Evolutionary conservation across 139 green algal genomes (phyloP).

Genomic region (Tetradesmus lagerheimii): DNA sequence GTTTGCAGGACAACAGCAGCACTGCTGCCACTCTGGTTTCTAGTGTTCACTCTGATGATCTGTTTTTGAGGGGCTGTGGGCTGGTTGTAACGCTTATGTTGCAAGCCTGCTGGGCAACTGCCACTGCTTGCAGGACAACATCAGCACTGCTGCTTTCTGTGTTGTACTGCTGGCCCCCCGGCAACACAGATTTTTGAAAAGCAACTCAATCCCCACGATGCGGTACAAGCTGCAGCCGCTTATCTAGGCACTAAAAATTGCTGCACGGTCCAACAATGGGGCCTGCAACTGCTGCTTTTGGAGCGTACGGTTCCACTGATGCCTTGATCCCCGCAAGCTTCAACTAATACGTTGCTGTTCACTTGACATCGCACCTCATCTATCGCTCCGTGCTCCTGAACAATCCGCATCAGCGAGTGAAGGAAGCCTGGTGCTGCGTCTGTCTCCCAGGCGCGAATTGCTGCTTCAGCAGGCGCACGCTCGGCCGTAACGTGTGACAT

Average conservation of each 20-base stretch:
- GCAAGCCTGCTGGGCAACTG: too few relatives aligned
- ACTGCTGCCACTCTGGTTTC: too few relatives aligned
- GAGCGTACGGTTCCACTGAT: not conserved
- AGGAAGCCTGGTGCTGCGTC: slow-evolving; percentile 81
- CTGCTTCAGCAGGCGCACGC: slow-evolving; percentile 59
- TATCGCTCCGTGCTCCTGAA: slow-evolving; percentile 61
- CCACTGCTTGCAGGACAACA: too few relatives aligned
- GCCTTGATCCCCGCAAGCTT: not conserved
- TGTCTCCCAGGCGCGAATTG: slow-evolving; percentile 73
- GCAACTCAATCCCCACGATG: not conserved
- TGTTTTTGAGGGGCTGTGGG: too few relatives aligned
- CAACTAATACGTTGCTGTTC: not conserved
- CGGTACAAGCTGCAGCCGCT: not conserved
- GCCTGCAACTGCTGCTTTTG: not conserved
- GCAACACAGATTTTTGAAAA: too few relatives aligned
- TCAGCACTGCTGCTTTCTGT: too few relatives aligned
- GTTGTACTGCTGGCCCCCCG: too few relatives aligned
- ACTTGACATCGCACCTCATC: slow-evolving; percentile 63
- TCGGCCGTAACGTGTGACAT: slow-evolving; percentile 54
- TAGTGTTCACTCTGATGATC: too few relatives aligned
- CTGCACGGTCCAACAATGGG: not conserved
- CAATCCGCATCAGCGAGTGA: slow-evolving; percentile 71
- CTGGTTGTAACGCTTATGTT: too few relatives aligned
- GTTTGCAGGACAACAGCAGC: too few relatives aligned
- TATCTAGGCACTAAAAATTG: not conserved